These are phyloP conservation scores for Annulohypoxylon bovei DNA, from an alignment of 495 filamentous ascomycete species.

Conservation along the genomic window DNA sequence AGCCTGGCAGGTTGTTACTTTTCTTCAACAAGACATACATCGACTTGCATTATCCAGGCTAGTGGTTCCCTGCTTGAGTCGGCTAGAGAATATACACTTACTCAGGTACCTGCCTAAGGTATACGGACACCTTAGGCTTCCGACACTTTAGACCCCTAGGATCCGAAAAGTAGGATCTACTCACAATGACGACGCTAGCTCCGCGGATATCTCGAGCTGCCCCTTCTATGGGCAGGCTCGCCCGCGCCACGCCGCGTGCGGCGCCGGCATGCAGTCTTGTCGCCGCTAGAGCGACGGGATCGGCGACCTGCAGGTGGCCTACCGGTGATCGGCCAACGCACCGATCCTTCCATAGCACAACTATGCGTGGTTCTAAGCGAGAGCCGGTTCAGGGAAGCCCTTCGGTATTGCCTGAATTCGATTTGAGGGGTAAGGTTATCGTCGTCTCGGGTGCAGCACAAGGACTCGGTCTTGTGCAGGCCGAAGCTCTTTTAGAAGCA, in stretches of 20 bases:
- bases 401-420: constrained; percentile 76
- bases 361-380: constrained; percentile 9
- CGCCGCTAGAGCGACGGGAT: constrained; percentile 10
- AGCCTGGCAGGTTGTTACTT: constrained; percentile 1
- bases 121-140: not conserved
- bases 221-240: constrained; percentile 34
- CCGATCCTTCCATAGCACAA: constrained; percentile 22
- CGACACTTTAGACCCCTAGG: not conserved
- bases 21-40: constrained; percentile 20
- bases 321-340: constrained; percentile 15
- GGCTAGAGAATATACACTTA: not conserved
- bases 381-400: constrained; percentile 1
- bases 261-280: constrained; percentile 17
- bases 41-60: not conserved
- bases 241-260: constrained; percentile 25
- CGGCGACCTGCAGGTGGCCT: constrained; percentile 6
- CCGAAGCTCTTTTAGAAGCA: constrained; percentile 81
- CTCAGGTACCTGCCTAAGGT: not conserved
- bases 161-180: not conserved
- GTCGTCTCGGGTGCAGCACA: constrained; percentile 81
- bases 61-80: not conserved
- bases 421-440: constrained; percentile 78
- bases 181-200: constrained; percentile 40
- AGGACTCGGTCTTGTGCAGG: constrained; percentile 81
- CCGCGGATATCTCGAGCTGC: constrained; percentile 35